Evolutionary conservation across 371 early-diverging fungal genomes (phyloP).

Genomic region (Mortierella sp.): DNA sequence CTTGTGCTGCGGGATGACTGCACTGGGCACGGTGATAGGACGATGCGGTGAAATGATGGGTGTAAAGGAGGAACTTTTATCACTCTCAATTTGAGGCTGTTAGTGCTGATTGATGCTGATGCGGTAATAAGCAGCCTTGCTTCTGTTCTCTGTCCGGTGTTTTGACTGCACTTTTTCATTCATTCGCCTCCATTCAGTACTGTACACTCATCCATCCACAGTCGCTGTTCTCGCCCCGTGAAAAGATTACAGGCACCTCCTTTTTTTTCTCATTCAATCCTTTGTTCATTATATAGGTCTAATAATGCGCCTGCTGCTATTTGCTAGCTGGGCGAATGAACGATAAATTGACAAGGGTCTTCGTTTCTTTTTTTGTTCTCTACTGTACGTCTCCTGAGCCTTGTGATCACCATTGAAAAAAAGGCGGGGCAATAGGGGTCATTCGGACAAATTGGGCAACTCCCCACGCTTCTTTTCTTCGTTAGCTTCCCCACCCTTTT

Average conservation of each 20-base stretch:
- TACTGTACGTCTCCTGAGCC: background rate
- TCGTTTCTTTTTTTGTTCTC: background rate
- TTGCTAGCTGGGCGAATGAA: background rate
- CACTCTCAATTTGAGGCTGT: too few relatives aligned
- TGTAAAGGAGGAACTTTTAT: too few relatives aligned
- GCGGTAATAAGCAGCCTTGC: background rate
- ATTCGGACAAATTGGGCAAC: background rate
- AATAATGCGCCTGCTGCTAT: background rate
- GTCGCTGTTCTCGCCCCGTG: constrained; percentile 1
- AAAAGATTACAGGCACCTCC: background rate
- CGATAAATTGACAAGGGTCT: background rate
- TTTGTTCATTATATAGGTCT: background rate
- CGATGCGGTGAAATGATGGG: background rate
- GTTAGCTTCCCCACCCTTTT: background rate
- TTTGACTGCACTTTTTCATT: background rate
- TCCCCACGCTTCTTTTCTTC: background rate
- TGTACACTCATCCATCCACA: background rate
- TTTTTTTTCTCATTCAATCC: background rate
- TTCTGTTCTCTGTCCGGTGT: background rate
- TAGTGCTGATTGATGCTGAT: background rate
- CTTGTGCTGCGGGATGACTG: background rate
- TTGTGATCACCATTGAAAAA: background rate
- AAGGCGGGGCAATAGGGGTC: constrained; percentile 17
- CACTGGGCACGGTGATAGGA: constrained; percentile 3
- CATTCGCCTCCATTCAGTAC: background rate